A percentile compares a stretch with the other conserved stretches of the same genome.
Evolutionary conservation across 129 eudicot species (phyloP).

Genomic region (Artemisia tridentata): DNA sequence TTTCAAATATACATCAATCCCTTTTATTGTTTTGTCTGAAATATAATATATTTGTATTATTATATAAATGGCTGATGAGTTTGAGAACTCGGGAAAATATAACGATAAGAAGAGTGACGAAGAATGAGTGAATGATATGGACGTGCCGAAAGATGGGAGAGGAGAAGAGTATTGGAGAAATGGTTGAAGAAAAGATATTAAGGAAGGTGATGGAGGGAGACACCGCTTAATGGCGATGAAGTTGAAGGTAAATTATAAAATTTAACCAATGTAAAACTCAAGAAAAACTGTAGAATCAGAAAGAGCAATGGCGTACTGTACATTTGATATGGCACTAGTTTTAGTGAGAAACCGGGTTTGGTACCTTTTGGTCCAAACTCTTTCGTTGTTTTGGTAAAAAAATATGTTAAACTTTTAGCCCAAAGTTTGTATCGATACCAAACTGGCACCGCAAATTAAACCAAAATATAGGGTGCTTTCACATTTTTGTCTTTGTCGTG

Average conservation of each 20-base stretch:
- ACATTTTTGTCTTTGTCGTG: neutral
- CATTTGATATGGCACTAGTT: neutral
- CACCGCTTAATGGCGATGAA: constrained; percentile 35
- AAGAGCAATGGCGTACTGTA: no score
- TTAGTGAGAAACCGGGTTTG: no score
- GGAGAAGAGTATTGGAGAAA: constrained; percentile 31
- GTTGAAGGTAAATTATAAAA: constrained; percentile 27
- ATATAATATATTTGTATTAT: constrained; percentile 12
- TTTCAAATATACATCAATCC: constrained; percentile 15
- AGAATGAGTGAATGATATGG: constrained; percentile 16
- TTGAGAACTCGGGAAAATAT: constrained; percentile 22
- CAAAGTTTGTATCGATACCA: no score
- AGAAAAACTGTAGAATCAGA: no score
- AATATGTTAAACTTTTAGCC: no score
- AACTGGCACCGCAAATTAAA: no score
- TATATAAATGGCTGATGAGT: constrained; percentile 28
- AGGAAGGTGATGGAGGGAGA: constrained; percentile 39
- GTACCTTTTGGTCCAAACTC: no score
- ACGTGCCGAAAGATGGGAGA: neutral
- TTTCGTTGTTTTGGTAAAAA: no score
- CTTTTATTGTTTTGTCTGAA: constrained; percentile 17
- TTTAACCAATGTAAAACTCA: no score
- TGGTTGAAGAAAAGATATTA: constrained; percentile 32
- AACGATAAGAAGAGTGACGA: constrained; percentile 6
- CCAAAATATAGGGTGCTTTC: neutral